Evolutionary conservation across 192 early-diverging fungal genomes (phyloP), one percentile per base, ranked within the genome.

Genomic region (Kickxella alabastrina): DNA sequence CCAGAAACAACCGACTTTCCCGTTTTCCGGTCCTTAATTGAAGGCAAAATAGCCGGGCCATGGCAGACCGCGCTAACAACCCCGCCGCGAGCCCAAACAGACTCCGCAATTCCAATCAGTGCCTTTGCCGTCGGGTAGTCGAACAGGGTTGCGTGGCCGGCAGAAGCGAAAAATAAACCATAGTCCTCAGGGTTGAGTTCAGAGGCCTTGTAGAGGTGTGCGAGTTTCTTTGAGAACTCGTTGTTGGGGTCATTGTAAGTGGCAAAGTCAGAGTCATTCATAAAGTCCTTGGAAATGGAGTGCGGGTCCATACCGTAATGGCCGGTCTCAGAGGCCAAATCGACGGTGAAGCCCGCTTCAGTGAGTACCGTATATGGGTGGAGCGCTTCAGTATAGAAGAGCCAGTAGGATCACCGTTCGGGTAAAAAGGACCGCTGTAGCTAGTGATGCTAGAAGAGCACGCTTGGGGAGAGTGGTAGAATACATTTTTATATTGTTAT

Each of bases 11-110:
- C 56, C 6, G 75, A 73, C 19, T 74, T 76, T 3, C 86, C 87
- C 7, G 67, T 77, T 4, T 29, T 19, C n/a, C 18, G n/a, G 22
- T 86, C 81, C 51, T 67, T 85, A 28, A 88, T 70, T 17, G 77
- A 55, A 0, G 80, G 82, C 51, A 89, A 60, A 12, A 80, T 86
- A 26, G 87, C 87, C 2, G 84, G 81, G 3, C 86, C 89, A 43
- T 83, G 77, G 42, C 75, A 81, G 4, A 81, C 80, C 4, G 80
- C 77, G 6, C 75, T 53, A 7, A 81, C 80, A 3, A 81, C 47
- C 22, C 80, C 80, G 32, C 80, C 80, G 3, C 71, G 78, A 6
- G 39, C 60, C 67, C 74, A 81, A 12, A 81, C 57, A n/a, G 64
- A 65, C 49, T 79, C 75, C 3, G 80, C 80, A 49, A 81, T 77